A percentile compares a stretch with the other conserved stretches of the same genome.
Evolutionary conservation across 495 filamentous ascomycete species (phyloP).

Genomic region (Talaromyces thailandensis): DNA sequence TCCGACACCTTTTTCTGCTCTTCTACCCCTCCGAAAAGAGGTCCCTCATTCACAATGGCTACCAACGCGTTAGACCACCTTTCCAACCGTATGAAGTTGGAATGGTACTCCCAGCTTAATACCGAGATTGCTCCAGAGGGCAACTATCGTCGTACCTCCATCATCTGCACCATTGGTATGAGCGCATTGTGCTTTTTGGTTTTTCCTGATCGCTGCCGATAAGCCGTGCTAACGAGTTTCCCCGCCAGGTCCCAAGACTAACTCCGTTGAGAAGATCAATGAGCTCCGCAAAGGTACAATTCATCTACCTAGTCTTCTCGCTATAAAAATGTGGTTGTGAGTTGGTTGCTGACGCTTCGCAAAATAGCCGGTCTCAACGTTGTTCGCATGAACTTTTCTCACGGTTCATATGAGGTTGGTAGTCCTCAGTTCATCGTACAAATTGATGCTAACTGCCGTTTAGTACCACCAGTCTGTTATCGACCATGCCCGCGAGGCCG

Average conservation of each 20-base stretch:
- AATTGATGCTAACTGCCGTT: constrained; percentile 12
- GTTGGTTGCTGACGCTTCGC: neutral
- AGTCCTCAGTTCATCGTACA: constrained; percentile 15
- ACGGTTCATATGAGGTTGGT: constrained; percentile 80
- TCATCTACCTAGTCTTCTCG: neutral
- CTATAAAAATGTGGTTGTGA: neutral
- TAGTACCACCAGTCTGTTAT: constrained; percentile 93
- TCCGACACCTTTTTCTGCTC: neutral
- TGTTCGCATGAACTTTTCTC: constrained; percentile 99
- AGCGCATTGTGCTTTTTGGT: constrained; percentile 6
- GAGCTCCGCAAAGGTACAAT: constrained; percentile 61
- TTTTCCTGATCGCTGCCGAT: neutral
- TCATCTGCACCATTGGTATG: constrained; percentile 96
- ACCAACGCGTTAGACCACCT: constrained; percentile 52
- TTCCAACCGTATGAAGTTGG: constrained; percentile 70
- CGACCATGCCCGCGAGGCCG: constrained; percentile 82
- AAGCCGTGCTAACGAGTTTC: neutral
- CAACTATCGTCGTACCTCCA: constrained; percentile 91
- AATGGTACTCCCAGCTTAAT: constrained; percentile 81
- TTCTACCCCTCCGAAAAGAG: neutral
- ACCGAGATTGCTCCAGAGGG: constrained; percentile 71
- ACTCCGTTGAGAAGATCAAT: constrained; percentile 94
- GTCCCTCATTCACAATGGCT: constrained; percentile 27
- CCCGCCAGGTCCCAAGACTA: constrained; percentile 79
- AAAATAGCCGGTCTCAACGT: constrained; percentile 77